Evolutionary conservation across 2,329 filamentous ascomycete genomes (phyloP), one percentile per base, ranked within the genome.

Genomic region (Fusarium sarcochroum): DNA sequence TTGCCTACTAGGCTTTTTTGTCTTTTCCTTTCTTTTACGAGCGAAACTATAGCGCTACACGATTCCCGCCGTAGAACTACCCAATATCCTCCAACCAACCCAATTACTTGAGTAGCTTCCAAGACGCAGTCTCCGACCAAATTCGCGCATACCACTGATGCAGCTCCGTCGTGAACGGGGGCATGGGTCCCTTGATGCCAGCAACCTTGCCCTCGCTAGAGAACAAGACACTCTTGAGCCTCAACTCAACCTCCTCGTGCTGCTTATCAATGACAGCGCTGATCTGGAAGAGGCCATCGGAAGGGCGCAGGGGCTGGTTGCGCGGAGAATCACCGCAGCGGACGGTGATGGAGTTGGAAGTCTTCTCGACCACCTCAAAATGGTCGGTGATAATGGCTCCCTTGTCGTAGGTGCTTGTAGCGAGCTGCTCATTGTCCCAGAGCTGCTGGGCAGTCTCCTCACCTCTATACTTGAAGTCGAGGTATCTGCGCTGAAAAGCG

Each of bases 351-450:
- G 84, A 81, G 8, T 83, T 83, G 0, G 85, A 80, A 0, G 86
- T 89, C 78, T 90, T 90, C 53, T 89, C 86, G 1, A 93, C 80
- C 0, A 93, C 89, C 76, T 92, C 89, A 73, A 93, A 93, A 77
- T 93, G 90, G 75, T 93, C 89, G 5, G 88, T 91, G 58, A 93
- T 86, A 40, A 82, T 75, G 1, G 90, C 91, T 34, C 90, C 90
- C 38, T 85, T 81, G 20, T 89, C 85, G 74, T 92, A 93, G 11
- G 70, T 82, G 58, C 82, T 87, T n/a, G 78, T 70, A 7, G 82
- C 76, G 3, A 93, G 84, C 51, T 89, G 83, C 13, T 83, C 77
- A 5, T 76, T 80, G 4, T 84, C 83, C 89, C 90, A 93, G 2
- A 92, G 84, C 66, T 92, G 87, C 46, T 81, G 73, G 7, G 83